A percentile compares a stretch with the other conserved stretches of the same genome.
Evolutionary conservation across 75 land plant genomes (phyloP).

Genomic region (Sequoiadendron giganteum): DNA sequence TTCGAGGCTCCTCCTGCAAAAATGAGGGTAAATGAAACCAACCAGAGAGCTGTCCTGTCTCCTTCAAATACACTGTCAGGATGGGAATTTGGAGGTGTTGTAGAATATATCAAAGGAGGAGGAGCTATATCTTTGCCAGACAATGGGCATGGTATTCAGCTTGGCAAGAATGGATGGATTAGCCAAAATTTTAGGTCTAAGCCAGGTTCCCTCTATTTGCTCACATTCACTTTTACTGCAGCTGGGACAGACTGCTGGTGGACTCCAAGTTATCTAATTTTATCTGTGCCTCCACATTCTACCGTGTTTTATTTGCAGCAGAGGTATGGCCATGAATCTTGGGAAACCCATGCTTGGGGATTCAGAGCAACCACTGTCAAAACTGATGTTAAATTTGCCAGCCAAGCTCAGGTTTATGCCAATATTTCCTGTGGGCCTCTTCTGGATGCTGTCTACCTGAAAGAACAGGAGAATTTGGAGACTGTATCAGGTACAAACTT

Average conservation of each 20-base stretch:
- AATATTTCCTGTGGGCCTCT: constrained; percentile 34
- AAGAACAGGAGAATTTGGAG: background rate
- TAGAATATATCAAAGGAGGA: constrained; percentile 26
- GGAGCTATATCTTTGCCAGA: constrained; percentile 20
- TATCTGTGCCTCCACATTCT: constrained; percentile 17
- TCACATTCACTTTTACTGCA: constrained; percentile 26
- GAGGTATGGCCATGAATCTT: constrained; percentile 21
- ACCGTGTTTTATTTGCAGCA: constrained; percentile 14
- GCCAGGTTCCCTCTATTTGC: constrained; percentile 11
- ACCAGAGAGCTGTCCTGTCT: background rate
- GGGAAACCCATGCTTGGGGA: constrained; percentile 34
- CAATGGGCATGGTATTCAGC: constrained; percentile 32
- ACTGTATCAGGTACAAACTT: background rate
- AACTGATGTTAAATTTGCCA: constrained; percentile 13
- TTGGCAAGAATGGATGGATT: constrained; percentile 35
- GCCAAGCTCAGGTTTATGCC: constrained; percentile 17
- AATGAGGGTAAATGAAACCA: constrained; percentile 4
- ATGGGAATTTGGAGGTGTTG: constrained; percentile 37
- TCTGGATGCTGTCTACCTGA: constrained; percentile 27
- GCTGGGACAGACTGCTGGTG: constrained; percentile 24
- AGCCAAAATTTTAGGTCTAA: constrained; percentile 25
- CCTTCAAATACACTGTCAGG: constrained; percentile 27
- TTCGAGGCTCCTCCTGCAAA: constrained; percentile 31
- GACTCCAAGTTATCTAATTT: background rate
- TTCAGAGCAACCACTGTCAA: background rate